Evolutionary conservation across 371 early-diverging fungal species (phyloP), one percentile per base, ranked within the genome.

Genomic region (Caulochytrium protostelioides): DNA sequence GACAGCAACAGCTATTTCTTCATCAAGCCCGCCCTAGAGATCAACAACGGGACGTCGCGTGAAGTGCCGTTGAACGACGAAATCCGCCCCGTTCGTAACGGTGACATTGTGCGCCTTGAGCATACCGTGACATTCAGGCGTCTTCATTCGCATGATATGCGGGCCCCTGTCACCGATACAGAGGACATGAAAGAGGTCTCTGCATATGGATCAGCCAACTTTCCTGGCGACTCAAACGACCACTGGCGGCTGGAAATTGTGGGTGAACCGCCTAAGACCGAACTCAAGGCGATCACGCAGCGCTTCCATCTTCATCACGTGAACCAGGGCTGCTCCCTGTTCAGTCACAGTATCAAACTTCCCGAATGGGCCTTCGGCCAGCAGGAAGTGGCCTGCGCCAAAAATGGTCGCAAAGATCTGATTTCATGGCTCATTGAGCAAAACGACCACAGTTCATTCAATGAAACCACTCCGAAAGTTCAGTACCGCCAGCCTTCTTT

Each of bases 311-410:
- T 99, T 28, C 47, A 83, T 28, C 87, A 85, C 46, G 50, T 71
- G 41, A 70, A 76, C 39, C 29, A 64, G 63, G 37, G 86, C 75
- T 31, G 83, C 75, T 17, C 45, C 22, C 56, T 85, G 40, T 77
- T 76, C 63, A 76, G 82, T 1, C 81, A 78, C 37, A 34, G 45
- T 6, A 55, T 70, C 28, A 61, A 62, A 38, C 62, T 90, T 23
- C 97, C 98, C 0, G 79, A 78, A 2, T 99, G 99, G 99, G 99
- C 46, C 2, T 74, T 75, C 44, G 66, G 62, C 2, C 94, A 94
- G 46, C 79, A 89, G 43, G 98, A 98, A 51, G 79, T 98, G 28
- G 57, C 61, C 1, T 97, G 97, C 57, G 74, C 80, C 30, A 57
- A 74, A 32, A 80, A 86, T 45, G 92, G 87, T 20, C 76, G 76